Evolutionary conservation across 345 rosid species (phyloP).

Genomic region (Eucalyptus victrix): DNA sequence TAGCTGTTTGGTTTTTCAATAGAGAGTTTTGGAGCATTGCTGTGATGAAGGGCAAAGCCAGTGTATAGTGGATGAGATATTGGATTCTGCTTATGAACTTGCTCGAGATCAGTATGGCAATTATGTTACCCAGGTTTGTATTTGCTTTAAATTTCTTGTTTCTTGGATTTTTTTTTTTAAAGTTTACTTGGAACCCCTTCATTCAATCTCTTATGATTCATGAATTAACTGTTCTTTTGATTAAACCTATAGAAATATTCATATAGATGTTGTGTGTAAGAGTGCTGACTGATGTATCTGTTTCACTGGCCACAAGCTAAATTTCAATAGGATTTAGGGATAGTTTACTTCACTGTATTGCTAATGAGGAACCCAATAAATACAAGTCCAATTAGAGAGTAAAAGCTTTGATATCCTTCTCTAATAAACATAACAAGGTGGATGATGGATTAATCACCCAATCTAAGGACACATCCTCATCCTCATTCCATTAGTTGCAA

Average conservation of each 20-base stretch:
- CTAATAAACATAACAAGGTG: neutral
- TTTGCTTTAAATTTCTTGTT: neutral
- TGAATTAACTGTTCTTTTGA: neutral
- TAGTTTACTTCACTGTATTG: neutral
- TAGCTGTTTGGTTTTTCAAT: conserved; percentile 6
- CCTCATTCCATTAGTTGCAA: neutral
- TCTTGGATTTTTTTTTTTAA: neutral
- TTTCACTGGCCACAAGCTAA: neutral
- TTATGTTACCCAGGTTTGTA: conserved; percentile 88
- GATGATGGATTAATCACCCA: neutral
- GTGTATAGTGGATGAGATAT: conserved; percentile 80
- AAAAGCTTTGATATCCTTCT: neutral
- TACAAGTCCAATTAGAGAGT: neutral
- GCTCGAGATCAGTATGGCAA: conserved; percentile 98
- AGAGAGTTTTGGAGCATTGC: conserved; percentile 97
- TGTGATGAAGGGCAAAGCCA: conserved; percentile 60
- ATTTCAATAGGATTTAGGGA: neutral
- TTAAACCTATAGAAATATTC: neutral
- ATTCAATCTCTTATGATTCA: neutral
- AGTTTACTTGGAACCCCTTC: neutral
- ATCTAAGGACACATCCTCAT: neutral
- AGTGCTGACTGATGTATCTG: neutral
- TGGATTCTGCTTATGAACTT: conserved; percentile 71
- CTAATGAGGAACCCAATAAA: neutral
- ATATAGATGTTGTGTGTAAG: neutral